Base-by-base conservation (phyloP, 306 rosid species). In the Cucurbita moschata region DNA sequence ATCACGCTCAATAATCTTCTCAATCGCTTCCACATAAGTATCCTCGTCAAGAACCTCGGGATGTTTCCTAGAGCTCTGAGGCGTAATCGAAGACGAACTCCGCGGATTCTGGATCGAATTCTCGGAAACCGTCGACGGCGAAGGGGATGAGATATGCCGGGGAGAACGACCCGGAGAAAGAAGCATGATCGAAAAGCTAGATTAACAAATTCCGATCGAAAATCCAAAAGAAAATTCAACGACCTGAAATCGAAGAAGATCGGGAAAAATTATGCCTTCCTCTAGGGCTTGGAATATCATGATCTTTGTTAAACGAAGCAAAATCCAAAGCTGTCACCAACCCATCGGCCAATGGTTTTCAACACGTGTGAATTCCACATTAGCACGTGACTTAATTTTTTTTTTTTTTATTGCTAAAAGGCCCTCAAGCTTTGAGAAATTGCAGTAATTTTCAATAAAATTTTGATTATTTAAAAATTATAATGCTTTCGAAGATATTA, bases 1-100 rank as follows among this genome's bases (percentile, higher is more conserved):
- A 78, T 95, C 99, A 23, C 99, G 92, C 81, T 95, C 97, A 80
- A 95, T 88, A 63, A 95, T 95, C 85, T 89, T 87, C 92, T 95
- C 96, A 55, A 95, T 81, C 26, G 90, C 96, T 64, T 79, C 96
- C 11, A 92, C 93, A 65, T 91, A 95, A 0, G 90, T 70, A 74
- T 95, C 99, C 76, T 95, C 96, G 40, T 91, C 97, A 54, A 95
- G 97, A 30, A 95, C 92, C 26, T 70, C 51, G 2, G 88, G 79
- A 44, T 73, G 59, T 54, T 78, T 74, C 35, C 69, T 39, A 14
- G 82, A 77, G 77, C 73, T 57, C 30, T 44, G 58, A 37, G 80
- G 73, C 1, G 84, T 50, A 79, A 73, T 77, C 38, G 78, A 63
- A 14, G 90, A 43, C 10, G 88, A 72, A 64, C 38, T 65, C 6